Evolutionary conservation across 768 basidiomycete genomes (phyloP).

Genomic region (Leccinum sublutescens): DNA sequence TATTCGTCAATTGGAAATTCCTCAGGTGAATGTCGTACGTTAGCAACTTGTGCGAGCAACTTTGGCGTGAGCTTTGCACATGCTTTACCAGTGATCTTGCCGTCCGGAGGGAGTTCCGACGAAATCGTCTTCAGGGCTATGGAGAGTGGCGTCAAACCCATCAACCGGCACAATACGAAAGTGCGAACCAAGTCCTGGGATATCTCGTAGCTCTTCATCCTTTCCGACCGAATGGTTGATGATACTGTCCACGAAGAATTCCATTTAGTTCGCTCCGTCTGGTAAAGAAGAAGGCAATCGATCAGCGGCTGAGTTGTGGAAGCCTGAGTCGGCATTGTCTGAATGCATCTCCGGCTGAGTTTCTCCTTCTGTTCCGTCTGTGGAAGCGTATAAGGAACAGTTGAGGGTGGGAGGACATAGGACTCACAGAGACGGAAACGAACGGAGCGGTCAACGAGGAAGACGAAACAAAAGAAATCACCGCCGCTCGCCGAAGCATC

Average conservation of each 20-base stretch:
- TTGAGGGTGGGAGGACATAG: too few relatives aligned
- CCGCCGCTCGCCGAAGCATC: too few relatives aligned
- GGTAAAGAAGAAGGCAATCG: background rate
- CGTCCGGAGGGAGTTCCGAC: slow-evolving; percentile 80
- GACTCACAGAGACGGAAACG: too few relatives aligned
- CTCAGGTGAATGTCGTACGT: slow-evolving; percentile 44
- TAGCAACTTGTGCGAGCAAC: slow-evolving; percentile 42
- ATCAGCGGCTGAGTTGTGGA: background rate
- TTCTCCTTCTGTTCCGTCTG: too few relatives aligned
- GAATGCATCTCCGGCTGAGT: background rate
- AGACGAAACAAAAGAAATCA: too few relatives aligned
- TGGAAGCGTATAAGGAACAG: too few relatives aligned
- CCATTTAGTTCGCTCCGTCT: slow-evolving; percentile 56
- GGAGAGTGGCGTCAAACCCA: slow-evolving; percentile 6
- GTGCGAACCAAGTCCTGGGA: slow-evolving; percentile 78
- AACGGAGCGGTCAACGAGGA: too few relatives aligned
- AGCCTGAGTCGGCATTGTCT: background rate
- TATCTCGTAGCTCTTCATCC: slow-evolving; percentile 92
- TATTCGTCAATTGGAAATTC: slow-evolving; percentile 6
- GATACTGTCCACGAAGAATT: slow-evolving; percentile 83
- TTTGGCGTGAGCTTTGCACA: slow-evolving; percentile 83
- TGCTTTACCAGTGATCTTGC: slow-evolving; percentile 73
- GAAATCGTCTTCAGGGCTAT: slow-evolving; percentile 94
- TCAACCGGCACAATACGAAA: slow-evolving; percentile 21
- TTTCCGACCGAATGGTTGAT: slow-evolving; percentile 82